Evolutionary conservation across 257 asterid genomes (phyloP).

Genomic region (Ocimum tenuiflorum): DNA sequence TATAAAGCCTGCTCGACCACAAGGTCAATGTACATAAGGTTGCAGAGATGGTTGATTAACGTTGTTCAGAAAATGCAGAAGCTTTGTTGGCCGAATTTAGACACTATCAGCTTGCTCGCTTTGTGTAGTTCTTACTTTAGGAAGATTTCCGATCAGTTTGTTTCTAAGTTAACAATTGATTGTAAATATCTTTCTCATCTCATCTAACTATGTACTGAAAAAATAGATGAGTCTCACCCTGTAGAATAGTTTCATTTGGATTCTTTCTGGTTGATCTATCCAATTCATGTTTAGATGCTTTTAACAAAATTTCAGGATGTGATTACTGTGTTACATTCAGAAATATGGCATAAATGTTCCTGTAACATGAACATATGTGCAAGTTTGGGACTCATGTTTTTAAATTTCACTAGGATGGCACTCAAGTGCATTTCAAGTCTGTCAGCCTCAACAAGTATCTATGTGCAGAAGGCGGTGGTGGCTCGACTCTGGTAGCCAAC

Average conservation of each 20-base stretch:
- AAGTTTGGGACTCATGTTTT: neutral
- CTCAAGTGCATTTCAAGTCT: slow-evolving; percentile 53
- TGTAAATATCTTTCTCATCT: neutral
- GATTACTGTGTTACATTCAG: no score
- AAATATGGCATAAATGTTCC: no score
- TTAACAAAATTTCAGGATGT: neutral
- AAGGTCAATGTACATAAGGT: neutral
- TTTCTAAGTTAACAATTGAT: neutral
- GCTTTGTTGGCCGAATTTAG: no score
- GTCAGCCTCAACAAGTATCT: slow-evolving; percentile 40
- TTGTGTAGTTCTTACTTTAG: no score
- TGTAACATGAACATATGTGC: neutral
- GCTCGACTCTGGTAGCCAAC: slow-evolving; percentile 40
- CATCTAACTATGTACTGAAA: neutral
- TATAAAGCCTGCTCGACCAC: neutral
- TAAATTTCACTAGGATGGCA: slow-evolving; percentile 37
- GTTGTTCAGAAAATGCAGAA: no score
- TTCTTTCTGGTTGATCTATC: neutral
- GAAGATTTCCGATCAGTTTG: no score
- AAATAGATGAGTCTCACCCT: neutral
- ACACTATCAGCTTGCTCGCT: no score
- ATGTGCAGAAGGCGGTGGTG: slow-evolving; percentile 48
- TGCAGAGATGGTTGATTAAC: no score
- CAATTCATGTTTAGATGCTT: neutral
- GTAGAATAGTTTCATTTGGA: neutral